These are phyloP conservation scores for Mycena chlorophos DNA, from an alignment of 768 basidiomycete genomes.

Conservation along the genomic window DNA sequence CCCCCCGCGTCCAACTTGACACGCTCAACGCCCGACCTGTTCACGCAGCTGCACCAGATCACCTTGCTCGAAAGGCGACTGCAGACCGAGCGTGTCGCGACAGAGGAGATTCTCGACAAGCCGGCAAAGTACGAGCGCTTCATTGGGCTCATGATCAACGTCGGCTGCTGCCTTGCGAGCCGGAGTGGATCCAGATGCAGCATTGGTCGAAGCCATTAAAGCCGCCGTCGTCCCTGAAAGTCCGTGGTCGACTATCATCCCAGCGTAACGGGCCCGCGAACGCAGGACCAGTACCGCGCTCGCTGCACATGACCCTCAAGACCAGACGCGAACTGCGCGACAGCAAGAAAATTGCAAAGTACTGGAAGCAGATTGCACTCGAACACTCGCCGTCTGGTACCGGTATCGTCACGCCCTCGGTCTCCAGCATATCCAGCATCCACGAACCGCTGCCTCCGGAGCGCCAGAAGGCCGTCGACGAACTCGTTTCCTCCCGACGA, in stretches of 20 bases:
- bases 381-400: constrained; percentile 28
- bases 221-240: constrained; percentile 38
- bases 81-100: constrained; percentile 19
- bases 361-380: constrained; percentile 47
- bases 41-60: constrained; percentile 18
- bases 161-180: constrained; percentile 31
- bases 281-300: constrained; percentile 46
- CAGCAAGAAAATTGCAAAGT: constrained; percentile 44
- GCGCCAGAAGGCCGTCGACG: constrained; percentile 42
- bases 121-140: constrained; percentile 22
- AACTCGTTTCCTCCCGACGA: constrained; percentile 30
- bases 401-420: constrained; percentile 39
- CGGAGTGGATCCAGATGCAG: constrained; percentile 40
- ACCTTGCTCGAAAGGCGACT: constrained; percentile 12
- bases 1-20: constrained; percentile 15
- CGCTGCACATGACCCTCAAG: constrained; percentile 46
- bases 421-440: constrained; percentile 41
- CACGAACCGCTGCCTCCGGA: constrained; percentile 33
- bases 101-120: constrained; percentile 19
- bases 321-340: constrained; percentile 45
- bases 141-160: constrained; percentile 34
- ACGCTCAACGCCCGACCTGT: constrained; percentile 17
- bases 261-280: constrained; percentile 32
- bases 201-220: constrained; percentile 45
- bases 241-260: constrained; percentile 45